Conservation (phyloP, 1,284 basidiomycete species). For the Baeospora myosura region DNA sequence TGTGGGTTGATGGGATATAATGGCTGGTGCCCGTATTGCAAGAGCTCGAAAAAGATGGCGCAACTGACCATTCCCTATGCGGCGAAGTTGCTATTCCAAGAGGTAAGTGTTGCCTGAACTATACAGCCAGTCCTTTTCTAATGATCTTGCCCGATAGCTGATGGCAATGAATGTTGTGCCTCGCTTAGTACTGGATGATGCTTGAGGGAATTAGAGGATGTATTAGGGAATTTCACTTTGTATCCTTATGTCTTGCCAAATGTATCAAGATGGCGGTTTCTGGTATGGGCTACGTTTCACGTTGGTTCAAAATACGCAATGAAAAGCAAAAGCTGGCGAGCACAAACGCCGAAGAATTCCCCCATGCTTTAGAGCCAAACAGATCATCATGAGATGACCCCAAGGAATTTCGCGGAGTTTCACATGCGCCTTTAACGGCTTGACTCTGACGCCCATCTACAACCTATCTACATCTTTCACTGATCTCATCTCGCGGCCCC, state of each 20-base stretch:
- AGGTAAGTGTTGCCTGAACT: constrained; percentile 47
- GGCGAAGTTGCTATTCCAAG: constrained; percentile 94
- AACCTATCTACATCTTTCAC: too few species aligned
- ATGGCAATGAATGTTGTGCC: constrained; percentile 96
- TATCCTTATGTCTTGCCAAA: constrained; percentile 1
- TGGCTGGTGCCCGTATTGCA: constrained; percentile 94
- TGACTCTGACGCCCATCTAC: too few species aligned
- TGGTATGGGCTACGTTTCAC: too few species aligned
- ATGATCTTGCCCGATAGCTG: constrained; percentile 39
- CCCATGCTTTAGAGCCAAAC: too few species aligned
- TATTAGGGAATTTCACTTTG: constrained; percentile 3
- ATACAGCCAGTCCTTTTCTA: constrained; percentile 5
- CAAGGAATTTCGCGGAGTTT: too few species aligned
- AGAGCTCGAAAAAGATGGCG: constrained; percentile 92
- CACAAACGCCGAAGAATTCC: too few species aligned
- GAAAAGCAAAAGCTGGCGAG: too few species aligned
- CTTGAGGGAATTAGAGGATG: constrained; percentile 31
- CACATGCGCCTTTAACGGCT: too few species aligned
- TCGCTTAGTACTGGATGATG: constrained; percentile 77
- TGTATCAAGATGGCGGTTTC: too few species aligned
- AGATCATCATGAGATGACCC: too few species aligned
- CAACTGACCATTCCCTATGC: constrained; percentile 98
- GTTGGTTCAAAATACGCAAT: too few species aligned
- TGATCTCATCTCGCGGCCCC: constrained; percentile 5
- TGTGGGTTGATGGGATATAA: constrained; percentile 97